Base-by-base conservation (phyloP, 345 rosid genomes). In the Sisymbrium altissimum region DNA sequence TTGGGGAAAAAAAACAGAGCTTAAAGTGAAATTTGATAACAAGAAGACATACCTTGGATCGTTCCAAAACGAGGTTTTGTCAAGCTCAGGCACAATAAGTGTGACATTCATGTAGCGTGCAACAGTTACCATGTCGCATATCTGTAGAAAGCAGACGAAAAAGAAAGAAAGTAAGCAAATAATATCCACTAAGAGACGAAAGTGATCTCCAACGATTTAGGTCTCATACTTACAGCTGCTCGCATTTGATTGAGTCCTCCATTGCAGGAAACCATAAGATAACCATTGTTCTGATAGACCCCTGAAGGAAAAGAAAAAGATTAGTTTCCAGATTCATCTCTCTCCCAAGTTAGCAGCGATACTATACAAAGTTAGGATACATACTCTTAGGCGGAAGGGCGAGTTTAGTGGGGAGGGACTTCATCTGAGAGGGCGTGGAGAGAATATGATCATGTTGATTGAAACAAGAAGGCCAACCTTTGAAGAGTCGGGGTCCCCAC, bases 211-310 rank as follows among this genome's bases (percentile, higher is more conserved):
- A 38, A 15, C 61, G 13, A n/a, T 21, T 36, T 9, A 35, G 27
- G 2, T 35, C 53, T 55, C 65, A 60, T 85, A 27, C 90, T 85
- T 73, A 94, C 98, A 4, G 98, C 98, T 55, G 98, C 93, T 83
- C 98, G 83, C 98, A 94, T 94, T 83, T 94, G 98, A 76, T 94
- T 94, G 70, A 94, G 98, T 62, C 98, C 98, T 82, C 98, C 98
- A 81, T 94, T 94, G 81, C 97, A 91, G 10, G 98, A 94, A 71
- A 94, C 90, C 89, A 89, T 82, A 53, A 94, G 87, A 79, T 94
- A 94, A 36, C 98, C 98, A 76, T 94, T 91, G 61, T 89, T 94
- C 80, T 80, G 86, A 49, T 94, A 94, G 19, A 86, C 25, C 67
- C 98, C 98, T 94, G 85, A n/a, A 54, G 45, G 12, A 59, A 32